Evolutionary conservation across 345 rosid genomes (phyloP), one percentile per base, ranked within the genome.

Genomic region (Draba incana): DNA sequence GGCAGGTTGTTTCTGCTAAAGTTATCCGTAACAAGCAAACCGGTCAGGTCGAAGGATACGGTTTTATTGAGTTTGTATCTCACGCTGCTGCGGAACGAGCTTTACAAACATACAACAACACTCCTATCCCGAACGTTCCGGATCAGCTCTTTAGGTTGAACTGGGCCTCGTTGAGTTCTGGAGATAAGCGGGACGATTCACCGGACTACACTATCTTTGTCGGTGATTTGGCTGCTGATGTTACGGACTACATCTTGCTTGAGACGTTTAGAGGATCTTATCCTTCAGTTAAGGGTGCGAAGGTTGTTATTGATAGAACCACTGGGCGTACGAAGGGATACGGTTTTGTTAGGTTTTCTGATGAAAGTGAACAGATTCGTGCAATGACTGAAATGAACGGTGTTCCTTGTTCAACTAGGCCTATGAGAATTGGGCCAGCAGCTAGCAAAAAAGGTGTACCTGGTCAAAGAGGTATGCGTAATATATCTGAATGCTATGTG

Each of bases 361-460:
- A 93, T 75, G 98, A 90, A 66, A 76, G 74, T 61, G 97, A 93
- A 53, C 96, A 93, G 72, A 15, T 83, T 2, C 92, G 94, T 69
- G 96, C 97, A 5, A 88, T 93, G 92, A 78, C 68, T 2, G 98
- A 90, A 76, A 93, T 93, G 98, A 90, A 93, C 39, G 98, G 98
- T 2, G 85, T 70, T 53, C 83, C 85, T 66, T 92, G 96, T 66
- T 92, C 98, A 8, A 80, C 94, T 27, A 90, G 98, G 62, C 94
- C 97, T 30, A 93, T 93, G 97, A 82, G 97, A 43, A 81, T 87
- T 42, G 97, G 98, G 11, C 84, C 82, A 25, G 96, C 98, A 15
- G 77, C 94, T 43, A 90, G 69, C 70, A 93, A 84, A 81, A 93
- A 87, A 79, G 74, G 80, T 15, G 71, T 64, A n/a, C 2, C 79